phyloP scores from a whole-genome alignment of 805 yeast genomes.

The Lipomyces orientalis region DNA sequence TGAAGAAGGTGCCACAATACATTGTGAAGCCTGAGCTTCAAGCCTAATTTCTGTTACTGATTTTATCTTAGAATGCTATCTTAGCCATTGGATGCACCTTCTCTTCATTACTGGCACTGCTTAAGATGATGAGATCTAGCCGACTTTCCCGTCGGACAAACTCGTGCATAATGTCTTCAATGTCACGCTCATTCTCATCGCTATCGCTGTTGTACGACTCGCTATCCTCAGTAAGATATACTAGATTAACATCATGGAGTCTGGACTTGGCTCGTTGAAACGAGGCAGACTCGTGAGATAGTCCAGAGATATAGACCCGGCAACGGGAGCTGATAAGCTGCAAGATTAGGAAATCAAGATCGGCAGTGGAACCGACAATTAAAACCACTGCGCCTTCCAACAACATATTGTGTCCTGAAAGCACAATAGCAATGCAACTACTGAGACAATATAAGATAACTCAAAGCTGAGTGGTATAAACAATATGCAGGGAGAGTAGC shows the following conservation, averaged over 20 bases:
- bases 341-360: conserved; percentile 31
- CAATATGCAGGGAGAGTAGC: not conserved
- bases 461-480: not conserved
- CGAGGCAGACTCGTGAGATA: conserved; percentile 22
- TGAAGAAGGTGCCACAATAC: too few species aligned
- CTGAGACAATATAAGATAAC: not conserved
- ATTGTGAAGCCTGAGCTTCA: too few species aligned
- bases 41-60: too few species aligned
- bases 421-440: not conserved
- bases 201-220: not conserved
- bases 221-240: conserved; percentile 7
- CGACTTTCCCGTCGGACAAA: conserved; percentile 24
- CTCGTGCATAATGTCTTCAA: conserved; percentile 11
- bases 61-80: not conserved
- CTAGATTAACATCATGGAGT: conserved; percentile 13
- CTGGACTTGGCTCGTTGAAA: conserved; percentile 26
- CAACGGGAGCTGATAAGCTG: conserved; percentile 30
- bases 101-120: conserved; percentile 22
- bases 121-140: conserved; percentile 28
- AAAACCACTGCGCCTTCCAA: conserved; percentile 30
- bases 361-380: conserved; percentile 28
- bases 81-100: not conserved
- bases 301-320: conserved; percentile 28
- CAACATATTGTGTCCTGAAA: conserved; percentile 3
- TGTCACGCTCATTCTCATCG: conserved; percentile 5